Evolutionary conservation across 371 early-diverging fungal genomes (phyloP), one percentile per base, ranked within the genome.

Genomic region (Paraphysoderma sedebokerense): DNA sequence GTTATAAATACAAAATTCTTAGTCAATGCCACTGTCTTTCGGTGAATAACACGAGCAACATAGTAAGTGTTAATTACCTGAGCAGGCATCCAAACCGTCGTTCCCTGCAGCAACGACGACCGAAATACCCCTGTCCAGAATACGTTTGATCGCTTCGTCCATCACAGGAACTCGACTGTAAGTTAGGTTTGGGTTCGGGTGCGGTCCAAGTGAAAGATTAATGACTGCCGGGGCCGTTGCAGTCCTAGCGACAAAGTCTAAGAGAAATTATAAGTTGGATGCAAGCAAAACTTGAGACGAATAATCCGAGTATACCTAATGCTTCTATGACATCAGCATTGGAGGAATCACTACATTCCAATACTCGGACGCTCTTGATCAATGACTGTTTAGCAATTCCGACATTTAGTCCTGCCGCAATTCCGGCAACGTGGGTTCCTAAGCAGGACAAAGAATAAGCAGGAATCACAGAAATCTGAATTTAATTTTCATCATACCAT

Each of bases 341-440:
- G 23, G 11, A 15, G 2, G 28, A 15, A n/a, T n/a, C n/a, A n/a
- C n/a, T n/a, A 33, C 54, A 54, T 11, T 31, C 48, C 9, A 69
- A 49, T 28, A 63, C 61, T 39, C 68, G 67, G 0, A 71, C 56
- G 3, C 59, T 60, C n/a, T 61, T 44, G 1, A 71, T 32, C 3
- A 46, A 51, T 12, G 60, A 54, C 17, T 67, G 47, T 40, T 62
- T 66, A 6, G 68, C 61, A n/a, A 71, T 55, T 4, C 70, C 72
- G 30, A 46, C 38, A 27, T 42, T 51, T 24, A 39, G 47, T 4
- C 69, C 67, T 11, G 38, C 66, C 8, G 63, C 59, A 5, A 64
- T 47, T 15, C 65, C 66, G 17, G 69, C 59, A 19, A 60, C 62
- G 47, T 71, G 70, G 4, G 70, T 67, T 24, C 72, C 72, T n/a